phyloP scores from a whole-genome alignment of 2,329 filamentous ascomycete genomes.

The Sporothrix pseudoabietina region DNA sequence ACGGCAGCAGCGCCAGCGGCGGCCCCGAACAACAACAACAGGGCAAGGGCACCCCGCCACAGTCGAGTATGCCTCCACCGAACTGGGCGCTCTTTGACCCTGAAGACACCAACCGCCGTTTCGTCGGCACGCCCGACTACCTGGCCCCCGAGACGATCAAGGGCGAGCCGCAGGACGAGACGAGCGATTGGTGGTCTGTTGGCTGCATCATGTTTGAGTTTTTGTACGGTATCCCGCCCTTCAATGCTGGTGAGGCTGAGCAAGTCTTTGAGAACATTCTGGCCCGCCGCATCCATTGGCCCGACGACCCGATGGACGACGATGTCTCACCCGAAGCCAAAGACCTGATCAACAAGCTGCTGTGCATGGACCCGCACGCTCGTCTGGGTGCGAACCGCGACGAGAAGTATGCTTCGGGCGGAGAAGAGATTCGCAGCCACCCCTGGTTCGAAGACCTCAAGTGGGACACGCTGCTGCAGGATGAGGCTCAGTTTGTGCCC shows the following conservation, averaged over 20 bases:
- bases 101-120: slow-evolving; percentile 86
- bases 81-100: slow-evolving; percentile 94
- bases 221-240: slow-evolving; percentile 88
- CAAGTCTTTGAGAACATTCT: slow-evolving; percentile 97
- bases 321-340: slow-evolving; percentile 85
- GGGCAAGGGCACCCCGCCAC: slow-evolving; percentile 62
- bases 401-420: slow-evolving; percentile 80
- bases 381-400: slow-evolving; percentile 83
- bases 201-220: slow-evolving; percentile 98
- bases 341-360: slow-evolving; percentile 88
- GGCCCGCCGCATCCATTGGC: slow-evolving; percentile 87
- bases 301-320: slow-evolving; percentile 71
- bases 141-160: slow-evolving; percentile 95
- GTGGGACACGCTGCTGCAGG: slow-evolving; percentile 89
- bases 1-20: slow-evolving; percentile 40
- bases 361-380: slow-evolving; percentile 79
- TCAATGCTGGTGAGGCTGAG: slow-evolving; percentile 87
- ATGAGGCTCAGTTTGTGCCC: slow-evolving; percentile 94
- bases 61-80: slow-evolving; percentile 76
- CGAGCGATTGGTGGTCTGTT: slow-evolving; percentile 99
- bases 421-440: slow-evolving; percentile 87
- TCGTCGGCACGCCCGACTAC: slow-evolving; percentile 96
- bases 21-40: slow-evolving; percentile 24
- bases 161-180: slow-evolving; percentile 92
- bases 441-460: slow-evolving; percentile 85